Base-by-base conservation (phyloP, 169 alveolate species). In the Amoebophrya sp. region DNA sequence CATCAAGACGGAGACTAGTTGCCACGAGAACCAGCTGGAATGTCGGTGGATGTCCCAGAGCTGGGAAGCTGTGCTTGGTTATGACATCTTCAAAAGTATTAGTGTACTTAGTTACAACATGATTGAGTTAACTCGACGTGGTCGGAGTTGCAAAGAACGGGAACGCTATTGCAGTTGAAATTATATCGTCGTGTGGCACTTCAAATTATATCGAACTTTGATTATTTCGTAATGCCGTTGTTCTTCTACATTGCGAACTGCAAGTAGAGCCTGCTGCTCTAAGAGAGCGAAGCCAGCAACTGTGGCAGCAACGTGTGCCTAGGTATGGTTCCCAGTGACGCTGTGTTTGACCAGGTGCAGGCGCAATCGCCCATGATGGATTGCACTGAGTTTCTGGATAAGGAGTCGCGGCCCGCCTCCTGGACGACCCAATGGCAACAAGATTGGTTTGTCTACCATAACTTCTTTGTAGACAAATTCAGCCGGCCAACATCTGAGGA, bases 381-480 rank as follows among this genome's bases (percentile, higher is more conserved):
- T 1, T 65, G 83, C 83, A 26, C 10, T 10, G 83, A 65, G 83
- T 65, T 65, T 26, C 18, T 65, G 39, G 36, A 65, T 0, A 26
- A 6, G 33, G n/a, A 18, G 33, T 29, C 18, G 0, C 83, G 83
- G 26, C 83, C 83, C 2, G 83, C 83, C 83, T 12, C 36, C 83
- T 65, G 83, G 83, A 65, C 83, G 39, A 65, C 91, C 65, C 91
- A 89, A 26, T 89, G 91, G 91, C 65, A 89, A 39, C 91, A 89
- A 38, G 91, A 89, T 38, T 89, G 91, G 91, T 89, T 89, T 38
- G 36, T 89, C 33, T 89, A 89, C 91, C 91, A 89, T 38, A 89
- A 89, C 91, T 3, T 89, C 53, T 41, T 89, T 76, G 14, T 14
- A 53, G 18, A 89, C 24, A 34, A 33, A 2, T n/a, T n/a, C n/a